Percentiles rank a stretch among this genome's conserved stretches.
Evolutionary conservation across 2,329 filamentous ascomycete species (phyloP).

Genomic region (Talaromyces funiculosus): DNA sequence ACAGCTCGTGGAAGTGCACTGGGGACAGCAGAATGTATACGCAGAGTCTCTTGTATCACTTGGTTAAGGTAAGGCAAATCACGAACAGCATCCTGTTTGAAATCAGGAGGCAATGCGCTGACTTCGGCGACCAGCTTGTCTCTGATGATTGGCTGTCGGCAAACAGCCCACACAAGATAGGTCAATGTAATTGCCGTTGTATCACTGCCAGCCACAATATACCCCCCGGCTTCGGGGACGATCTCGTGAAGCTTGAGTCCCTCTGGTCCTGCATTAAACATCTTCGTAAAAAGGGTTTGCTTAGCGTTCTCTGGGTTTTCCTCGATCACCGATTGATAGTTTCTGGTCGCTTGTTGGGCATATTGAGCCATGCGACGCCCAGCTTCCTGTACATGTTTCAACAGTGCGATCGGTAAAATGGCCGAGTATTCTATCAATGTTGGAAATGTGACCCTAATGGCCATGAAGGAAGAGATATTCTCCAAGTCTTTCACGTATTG

Average conservation of each 20-base stretch:
- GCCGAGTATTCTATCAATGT: slow-evolving; percentile 17
- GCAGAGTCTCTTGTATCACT: slow-evolving; percentile 54
- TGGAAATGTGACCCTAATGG: slow-evolving; percentile 20
- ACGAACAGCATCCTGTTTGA: slow-evolving; percentile 45
- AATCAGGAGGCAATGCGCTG: slow-evolving; percentile 22
- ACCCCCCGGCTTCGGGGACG: slow-evolving; percentile 35
- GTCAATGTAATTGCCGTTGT: slow-evolving; percentile 49
- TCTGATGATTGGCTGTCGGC: slow-evolving; percentile 28
- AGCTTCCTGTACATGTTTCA: slow-evolving; percentile 18
- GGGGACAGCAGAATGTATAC: slow-evolving; percentile 53
- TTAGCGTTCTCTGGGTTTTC: slow-evolving; percentile 26
- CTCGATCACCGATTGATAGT: slow-evolving; percentile 20
- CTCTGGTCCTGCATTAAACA: slow-evolving; percentile 26
- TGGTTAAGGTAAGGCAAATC: slow-evolving; percentile 51
- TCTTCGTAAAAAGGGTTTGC: slow-evolving; percentile 32
- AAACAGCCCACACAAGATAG: slow-evolving; percentile 40
- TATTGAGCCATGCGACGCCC: slow-evolving; percentile 21
- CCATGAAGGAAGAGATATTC: slow-evolving; percentile 1
- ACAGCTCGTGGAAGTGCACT: slow-evolving; percentile 51
- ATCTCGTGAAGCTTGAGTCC: slow-evolving; percentile 32
- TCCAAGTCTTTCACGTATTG: slow-evolving; percentile 38
- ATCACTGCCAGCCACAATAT: slow-evolving; percentile 50
- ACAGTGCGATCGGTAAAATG: slow-evolving; percentile 21
- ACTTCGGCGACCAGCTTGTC: slow-evolving; percentile 47
- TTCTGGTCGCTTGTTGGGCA: slow-evolving; percentile 21